Evolutionary conservation across 2,329 filamentous ascomycete species (phyloP).

Genomic region (Aureobasidium sp.): DNA sequence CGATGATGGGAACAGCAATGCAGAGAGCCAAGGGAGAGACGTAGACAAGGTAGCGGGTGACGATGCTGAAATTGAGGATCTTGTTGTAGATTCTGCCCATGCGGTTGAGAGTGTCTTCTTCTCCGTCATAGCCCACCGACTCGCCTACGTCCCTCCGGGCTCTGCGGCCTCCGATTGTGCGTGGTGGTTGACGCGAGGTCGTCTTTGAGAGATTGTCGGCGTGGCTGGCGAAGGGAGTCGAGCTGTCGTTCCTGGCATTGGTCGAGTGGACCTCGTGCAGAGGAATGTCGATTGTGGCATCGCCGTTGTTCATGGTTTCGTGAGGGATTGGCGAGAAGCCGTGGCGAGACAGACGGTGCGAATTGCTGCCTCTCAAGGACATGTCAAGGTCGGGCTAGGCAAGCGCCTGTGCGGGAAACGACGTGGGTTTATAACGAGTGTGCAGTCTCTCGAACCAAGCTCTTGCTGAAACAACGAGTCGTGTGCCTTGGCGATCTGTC

Average conservation of each 20-base stretch:
- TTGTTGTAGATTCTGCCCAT: constrained; percentile 56
- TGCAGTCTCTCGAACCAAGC: not conserved
- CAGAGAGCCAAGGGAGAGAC: constrained; percentile 50
- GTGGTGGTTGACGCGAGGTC: constrained; percentile 30
- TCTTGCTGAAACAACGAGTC: constrained; percentile 9
- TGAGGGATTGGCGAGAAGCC: constrained; percentile 25
- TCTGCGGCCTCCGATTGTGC: constrained; percentile 32
- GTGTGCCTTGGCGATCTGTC: constrained; percentile 13
- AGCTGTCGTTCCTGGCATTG: constrained; percentile 32
- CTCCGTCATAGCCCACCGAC: constrained; percentile 34
- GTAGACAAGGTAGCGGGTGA: constrained; percentile 59
- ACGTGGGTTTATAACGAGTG: not conserved
- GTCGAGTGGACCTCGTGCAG: constrained; percentile 47
- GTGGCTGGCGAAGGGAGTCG: constrained; percentile 24
- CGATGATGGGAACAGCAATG: constrained; percentile 57
- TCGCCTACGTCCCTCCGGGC: constrained; percentile 30
- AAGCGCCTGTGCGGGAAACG: not conserved
- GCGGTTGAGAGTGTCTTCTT: constrained; percentile 50
- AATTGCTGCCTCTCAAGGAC: constrained; percentile 11
- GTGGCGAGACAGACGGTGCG: constrained; percentile 25
- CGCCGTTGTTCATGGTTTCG: constrained; percentile 30
- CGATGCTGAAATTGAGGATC: constrained; percentile 55
- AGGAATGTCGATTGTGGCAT: constrained; percentile 56
- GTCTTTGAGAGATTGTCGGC: constrained; percentile 17
- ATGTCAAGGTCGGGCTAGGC: not conserved